phyloP scores from a whole-genome alignment of 1,284 basidiomycete genomes.

The Boletus putidus region DNA sequence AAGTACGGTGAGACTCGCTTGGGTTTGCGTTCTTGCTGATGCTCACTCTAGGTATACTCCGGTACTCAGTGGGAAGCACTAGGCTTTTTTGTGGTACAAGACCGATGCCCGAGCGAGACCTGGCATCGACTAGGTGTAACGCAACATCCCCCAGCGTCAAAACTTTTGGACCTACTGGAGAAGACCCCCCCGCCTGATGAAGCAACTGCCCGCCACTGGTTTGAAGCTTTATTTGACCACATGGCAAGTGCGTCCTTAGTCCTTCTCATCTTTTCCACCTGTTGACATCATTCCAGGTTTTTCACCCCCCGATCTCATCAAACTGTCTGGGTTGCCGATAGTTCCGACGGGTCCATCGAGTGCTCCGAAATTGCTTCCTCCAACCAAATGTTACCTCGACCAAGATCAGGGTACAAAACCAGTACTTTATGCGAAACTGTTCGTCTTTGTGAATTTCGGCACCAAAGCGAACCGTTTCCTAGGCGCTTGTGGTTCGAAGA shows the following conservation, averaged over 20 bases:
- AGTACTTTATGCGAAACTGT: neutral
- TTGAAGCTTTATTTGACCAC: slow-evolving; percentile 1
- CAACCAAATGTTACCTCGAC: neutral
- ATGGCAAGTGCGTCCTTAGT: neutral
- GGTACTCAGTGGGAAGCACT: slow-evolving; percentile 1
- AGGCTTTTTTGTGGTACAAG: slow-evolving; percentile 5
- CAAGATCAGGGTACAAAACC: neutral
- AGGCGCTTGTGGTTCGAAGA: neutral
- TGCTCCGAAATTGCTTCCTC: neutral
- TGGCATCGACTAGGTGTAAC: neutral
- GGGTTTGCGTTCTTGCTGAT: neutral
- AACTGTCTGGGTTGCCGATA: neutral
- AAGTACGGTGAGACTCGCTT: neutral
- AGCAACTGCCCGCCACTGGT: neutral
- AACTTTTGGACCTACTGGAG: neutral
- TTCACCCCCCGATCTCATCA: neutral
- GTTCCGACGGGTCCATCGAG: neutral
- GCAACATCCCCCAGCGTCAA: neutral
- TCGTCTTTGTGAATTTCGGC: slow-evolving; percentile 1
- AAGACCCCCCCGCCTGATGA: neutral
- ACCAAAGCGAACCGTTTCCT: neutral
- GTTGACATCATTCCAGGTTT: neutral
- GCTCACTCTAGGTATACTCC: neutral
- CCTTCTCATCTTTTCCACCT: neutral
- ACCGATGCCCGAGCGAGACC: neutral